Conservation (phyloP, 2,329 filamentous ascomycete genomes). For the Basipetospora chlamydospora region DNA sequence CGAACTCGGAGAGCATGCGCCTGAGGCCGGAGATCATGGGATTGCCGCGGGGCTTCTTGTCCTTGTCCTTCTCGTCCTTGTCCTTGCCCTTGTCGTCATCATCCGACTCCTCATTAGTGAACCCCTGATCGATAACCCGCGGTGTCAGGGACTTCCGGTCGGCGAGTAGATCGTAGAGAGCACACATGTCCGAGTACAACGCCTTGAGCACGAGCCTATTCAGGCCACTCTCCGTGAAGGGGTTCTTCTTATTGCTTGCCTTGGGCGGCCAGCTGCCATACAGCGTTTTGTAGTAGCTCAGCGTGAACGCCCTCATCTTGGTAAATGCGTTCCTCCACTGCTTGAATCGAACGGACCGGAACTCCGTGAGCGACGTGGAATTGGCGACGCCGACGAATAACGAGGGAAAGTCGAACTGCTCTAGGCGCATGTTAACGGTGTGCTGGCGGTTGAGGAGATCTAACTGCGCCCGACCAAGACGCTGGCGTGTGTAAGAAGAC, state of each 20-base stretch:
- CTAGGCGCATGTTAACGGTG: constrained; percentile 57
- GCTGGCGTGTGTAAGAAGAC: constrained; percentile 55
- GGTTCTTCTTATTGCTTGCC: constrained; percentile 81
- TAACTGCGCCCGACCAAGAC: constrained; percentile 69
- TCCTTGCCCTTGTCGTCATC: too few relatives aligned
- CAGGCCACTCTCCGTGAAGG: constrained; percentile 70
- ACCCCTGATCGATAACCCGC: constrained; percentile 46
- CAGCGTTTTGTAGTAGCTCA: constrained; percentile 47
- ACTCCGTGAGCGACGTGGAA: constrained; percentile 63
- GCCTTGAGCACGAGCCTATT: constrained; percentile 72
- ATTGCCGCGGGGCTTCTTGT: too few relatives aligned
- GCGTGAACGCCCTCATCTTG: constrained; percentile 58
- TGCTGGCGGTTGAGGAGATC: constrained; percentile 62
- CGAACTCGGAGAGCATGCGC: constrained; percentile 72
- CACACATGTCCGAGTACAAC: constrained; percentile 73
- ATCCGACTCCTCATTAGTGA: constrained; percentile 28
- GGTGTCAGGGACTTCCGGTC: constrained; percentile 68
- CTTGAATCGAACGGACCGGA: constrained; percentile 69
- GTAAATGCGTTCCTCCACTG: constrained; percentile 65
- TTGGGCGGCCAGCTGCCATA: constrained; percentile 77
- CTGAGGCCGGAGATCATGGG: constrained; percentile 58
- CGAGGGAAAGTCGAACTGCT: constrained; percentile 81
- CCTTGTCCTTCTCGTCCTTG: too few relatives aligned
- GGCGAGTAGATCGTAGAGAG: constrained; percentile 76
- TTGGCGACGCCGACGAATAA: constrained; percentile 79